Conservation (phyloP, 345 rosid genomes). For the Citrus inodora region DNA sequence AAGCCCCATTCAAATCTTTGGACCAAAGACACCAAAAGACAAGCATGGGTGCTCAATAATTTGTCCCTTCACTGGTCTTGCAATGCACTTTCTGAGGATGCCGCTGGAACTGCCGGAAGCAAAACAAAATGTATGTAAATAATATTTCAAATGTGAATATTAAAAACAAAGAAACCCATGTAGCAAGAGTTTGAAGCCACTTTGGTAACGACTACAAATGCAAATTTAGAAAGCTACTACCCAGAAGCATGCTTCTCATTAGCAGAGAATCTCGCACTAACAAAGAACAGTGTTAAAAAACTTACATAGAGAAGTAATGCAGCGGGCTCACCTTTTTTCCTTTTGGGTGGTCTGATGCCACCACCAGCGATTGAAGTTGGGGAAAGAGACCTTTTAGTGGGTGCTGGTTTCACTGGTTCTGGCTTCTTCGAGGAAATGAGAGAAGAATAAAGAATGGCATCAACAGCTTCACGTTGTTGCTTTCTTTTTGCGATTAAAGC, state of each 20-base stretch:
- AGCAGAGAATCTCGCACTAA: background rate
- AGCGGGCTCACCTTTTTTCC: constrained; percentile 49
- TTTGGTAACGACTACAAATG: background rate
- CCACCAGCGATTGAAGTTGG: constrained; percentile 39
- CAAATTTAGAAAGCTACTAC: background rate
- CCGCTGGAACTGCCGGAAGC: background rate
- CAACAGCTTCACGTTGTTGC: constrained; percentile 82
- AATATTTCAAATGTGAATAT: background rate
- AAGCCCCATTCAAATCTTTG: background rate
- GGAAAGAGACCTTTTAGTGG: constrained; percentile 54
- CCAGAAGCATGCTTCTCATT: background rate
- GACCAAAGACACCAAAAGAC: background rate
- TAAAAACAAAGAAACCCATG: background rate
- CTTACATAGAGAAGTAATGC: background rate
- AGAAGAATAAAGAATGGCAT: constrained; percentile 77
- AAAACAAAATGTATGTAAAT: background rate
- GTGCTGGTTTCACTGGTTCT: constrained; percentile 27
- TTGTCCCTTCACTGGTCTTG: background rate
- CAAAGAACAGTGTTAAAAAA: background rate
- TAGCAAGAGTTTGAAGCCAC: background rate
- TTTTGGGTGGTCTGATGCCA: constrained; percentile 54
- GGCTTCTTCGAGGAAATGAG: constrained; percentile 72
- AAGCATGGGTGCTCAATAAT: background rate
- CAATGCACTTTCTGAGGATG: background rate
- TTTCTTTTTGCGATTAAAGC: constrained; percentile 61